phyloP scores from a whole-genome alignment of 441 rosid genomes.

The Theobroma grandiflorum region DNA sequence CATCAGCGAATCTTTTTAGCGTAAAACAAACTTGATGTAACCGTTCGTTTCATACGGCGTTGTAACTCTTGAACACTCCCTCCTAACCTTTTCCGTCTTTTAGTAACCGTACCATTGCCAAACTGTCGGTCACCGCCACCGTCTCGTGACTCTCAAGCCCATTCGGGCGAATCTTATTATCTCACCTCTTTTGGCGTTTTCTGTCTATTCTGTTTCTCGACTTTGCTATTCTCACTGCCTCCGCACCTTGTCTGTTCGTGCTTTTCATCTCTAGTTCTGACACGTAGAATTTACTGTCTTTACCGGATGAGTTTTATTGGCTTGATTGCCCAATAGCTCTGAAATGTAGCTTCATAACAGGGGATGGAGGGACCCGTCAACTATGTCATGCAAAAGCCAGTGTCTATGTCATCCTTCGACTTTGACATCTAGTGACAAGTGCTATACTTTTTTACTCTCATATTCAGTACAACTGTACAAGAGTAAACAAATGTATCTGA shows the following conservation, averaged over 20 bases:
- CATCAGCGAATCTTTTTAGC: too few species aligned
- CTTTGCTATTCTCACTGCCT: neutral
- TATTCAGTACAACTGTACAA: neutral
- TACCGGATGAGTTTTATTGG: neutral
- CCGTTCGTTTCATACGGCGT: too few species aligned
- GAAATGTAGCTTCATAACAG: neutral
- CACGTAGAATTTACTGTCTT: neutral
- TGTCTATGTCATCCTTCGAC: neutral
- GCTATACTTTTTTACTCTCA: neutral
- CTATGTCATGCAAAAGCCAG: neutral
- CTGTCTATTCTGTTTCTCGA: neutral
- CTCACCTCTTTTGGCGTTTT: neutral
- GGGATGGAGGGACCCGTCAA: neutral
- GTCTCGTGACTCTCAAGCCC: conserved; percentile 11
- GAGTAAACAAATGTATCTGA: neutral
- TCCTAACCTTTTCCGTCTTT: too few species aligned
- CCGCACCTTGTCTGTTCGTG: neutral
- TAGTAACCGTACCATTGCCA: neutral
- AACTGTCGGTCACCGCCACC: neutral
- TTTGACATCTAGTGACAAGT: neutral
- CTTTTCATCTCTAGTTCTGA: neutral
- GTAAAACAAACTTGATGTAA: too few species aligned
- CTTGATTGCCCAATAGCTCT: neutral
- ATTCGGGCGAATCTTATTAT: neutral
- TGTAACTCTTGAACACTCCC: too few species aligned